Percentiles rank a stretch among this genome's conserved stretches.
Evolutionary conservation across 2,329 filamentous ascomycete genomes (phyloP).

Genomic region (Lecanoromycetidae sp.): DNA sequence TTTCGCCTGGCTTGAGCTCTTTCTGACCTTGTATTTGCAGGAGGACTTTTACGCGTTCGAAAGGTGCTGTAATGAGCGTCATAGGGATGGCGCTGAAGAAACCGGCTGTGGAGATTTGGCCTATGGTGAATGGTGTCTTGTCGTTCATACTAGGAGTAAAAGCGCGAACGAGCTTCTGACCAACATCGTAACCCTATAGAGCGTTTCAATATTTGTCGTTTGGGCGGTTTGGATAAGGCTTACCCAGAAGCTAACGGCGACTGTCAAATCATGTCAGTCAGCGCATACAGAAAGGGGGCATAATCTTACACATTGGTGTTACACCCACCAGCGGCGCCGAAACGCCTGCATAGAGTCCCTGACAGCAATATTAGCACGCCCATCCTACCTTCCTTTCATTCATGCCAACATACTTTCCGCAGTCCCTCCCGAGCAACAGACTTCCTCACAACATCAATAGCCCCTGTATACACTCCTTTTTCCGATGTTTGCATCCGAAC

Average conservation of each 20-base stretch:
- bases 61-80: constrained; percentile 96
- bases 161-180: constrained; percentile 71
- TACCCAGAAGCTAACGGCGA: constrained; percentile 57
- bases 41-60: constrained; percentile 97
- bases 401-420: constrained; percentile 34
- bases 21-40: constrained; percentile 95
- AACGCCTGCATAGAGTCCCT: constrained; percentile 92
- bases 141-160: constrained; percentile 51
- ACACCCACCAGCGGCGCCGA: constrained; percentile 89
- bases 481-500: constrained; percentile 94
- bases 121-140: constrained; percentile 64
- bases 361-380: constrained; percentile 19
- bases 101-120: constrained; percentile 78
- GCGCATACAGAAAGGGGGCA: constrained; percentile 1
- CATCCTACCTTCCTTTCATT: neutral
- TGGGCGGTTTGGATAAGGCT: constrained; percentile 12
- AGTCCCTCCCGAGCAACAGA: constrained; percentile 79
- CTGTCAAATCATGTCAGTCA: constrained; percentile 25
- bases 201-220: constrained; percentile 27
- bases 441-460: constrained; percentile 82
- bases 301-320: constrained; percentile 85
- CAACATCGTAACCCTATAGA: constrained; percentile 85
- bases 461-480: constrained; percentile 78
- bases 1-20: constrained; percentile 70
- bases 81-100: constrained; percentile 97